A percentile compares a stretch with the other conserved stretches of the same genome.
phyloP scores from a whole-genome alignment of 1,284 basidiomycete genomes.

The Phenoliferia sp. region DNA sequence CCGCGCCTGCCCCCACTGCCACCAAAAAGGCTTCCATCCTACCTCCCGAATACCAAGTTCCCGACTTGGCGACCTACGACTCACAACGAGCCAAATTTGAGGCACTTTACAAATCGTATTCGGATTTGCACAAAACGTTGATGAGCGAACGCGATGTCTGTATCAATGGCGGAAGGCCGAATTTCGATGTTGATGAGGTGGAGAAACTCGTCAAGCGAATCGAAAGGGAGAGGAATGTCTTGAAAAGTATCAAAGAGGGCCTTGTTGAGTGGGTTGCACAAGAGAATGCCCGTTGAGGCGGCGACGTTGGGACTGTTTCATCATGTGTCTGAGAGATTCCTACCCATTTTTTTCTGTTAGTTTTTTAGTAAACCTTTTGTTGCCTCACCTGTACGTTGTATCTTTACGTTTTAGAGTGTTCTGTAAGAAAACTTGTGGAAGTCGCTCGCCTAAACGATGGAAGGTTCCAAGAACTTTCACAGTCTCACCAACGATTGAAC shows the following conservation, averaged over 20 bases:
- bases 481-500: too few species aligned
- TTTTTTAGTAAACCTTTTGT: too few species aligned
- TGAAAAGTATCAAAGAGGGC: constrained; percentile 6
- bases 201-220: neutral
- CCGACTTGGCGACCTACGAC: neutral
- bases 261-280: neutral
- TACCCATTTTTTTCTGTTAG: too few species aligned
- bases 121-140: constrained; percentile 5
- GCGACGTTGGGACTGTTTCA: too few species aligned
- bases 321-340: too few species aligned
- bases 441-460: too few species aligned
- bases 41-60: neutral
- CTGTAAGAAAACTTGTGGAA: too few species aligned
- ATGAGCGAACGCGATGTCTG: constrained; percentile 2
- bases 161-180: neutral
- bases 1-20: neutral
- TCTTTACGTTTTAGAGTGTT: too few species aligned
- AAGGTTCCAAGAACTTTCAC: too few species aligned
- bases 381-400: too few species aligned
- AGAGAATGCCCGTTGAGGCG: too few species aligned
- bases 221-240: neutral
- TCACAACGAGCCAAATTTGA: neutral
- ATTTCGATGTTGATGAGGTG: neutral
- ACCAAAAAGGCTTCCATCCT: neutral
- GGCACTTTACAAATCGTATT: constrained; percentile 14